Evolutionary conservation across 129 eudicot species (phyloP).

Genomic region (Tanacetum coccineum): DNA sequence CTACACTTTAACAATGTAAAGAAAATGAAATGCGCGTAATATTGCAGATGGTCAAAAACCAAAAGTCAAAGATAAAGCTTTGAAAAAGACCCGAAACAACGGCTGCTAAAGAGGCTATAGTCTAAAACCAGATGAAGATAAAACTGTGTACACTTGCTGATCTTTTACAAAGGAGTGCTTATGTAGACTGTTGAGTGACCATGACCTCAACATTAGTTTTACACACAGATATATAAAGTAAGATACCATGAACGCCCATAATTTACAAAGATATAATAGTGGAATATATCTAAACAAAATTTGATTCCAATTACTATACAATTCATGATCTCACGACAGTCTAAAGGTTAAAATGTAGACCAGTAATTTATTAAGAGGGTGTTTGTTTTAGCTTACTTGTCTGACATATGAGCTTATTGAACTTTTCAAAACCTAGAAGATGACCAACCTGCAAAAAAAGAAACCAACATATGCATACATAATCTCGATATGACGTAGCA

Average conservation of each 20-base stretch:
- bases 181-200: background rate
- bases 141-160: conserved; percentile 1
- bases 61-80: background rate
- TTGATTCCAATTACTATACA: background rate
- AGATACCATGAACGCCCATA: background rate
- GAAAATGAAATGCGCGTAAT: background rate
- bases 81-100: too few relatives aligned
- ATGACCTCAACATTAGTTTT: background rate
- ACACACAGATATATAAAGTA: background rate
- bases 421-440: too few relatives aligned
- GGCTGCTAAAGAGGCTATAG: background rate
- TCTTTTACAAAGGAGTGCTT: background rate
- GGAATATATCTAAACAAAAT: background rate
- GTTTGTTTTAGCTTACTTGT: too few relatives aligned
- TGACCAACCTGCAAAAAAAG: too few relatives aligned
- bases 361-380: too few relatives aligned
- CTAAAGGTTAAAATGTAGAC: background rate
- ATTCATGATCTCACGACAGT: background rate
- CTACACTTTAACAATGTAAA: background rate
- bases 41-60: background rate
- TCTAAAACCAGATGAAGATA: background rate
- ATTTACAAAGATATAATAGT: background rate
- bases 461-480: too few relatives aligned
- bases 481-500: background rate
- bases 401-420: too few relatives aligned